Evolutionary conservation across 441 rosid genomes (phyloP).

Genomic region (Pelargonium cotyledonis): DNA sequence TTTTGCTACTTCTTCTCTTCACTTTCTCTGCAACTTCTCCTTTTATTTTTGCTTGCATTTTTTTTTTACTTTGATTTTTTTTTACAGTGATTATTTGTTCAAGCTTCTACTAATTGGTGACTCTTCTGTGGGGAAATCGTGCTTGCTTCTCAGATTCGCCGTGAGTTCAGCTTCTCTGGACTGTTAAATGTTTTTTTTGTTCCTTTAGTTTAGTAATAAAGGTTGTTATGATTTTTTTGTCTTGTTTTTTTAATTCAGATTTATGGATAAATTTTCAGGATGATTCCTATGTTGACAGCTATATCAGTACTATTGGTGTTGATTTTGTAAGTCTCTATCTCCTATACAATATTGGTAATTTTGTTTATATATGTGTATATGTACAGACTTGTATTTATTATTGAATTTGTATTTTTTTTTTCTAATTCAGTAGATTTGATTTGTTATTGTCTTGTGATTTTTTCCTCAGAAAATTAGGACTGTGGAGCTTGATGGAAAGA

Average conservation of each 20-base stretch:
- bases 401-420: not conserved
- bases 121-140: constrained; percentile 83
- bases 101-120: constrained; percentile 81
- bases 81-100: constrained; percentile 63
- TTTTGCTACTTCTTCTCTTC: not conserved
- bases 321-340: constrained; percentile 49
- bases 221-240: too few relatives aligned
- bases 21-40: not conserved
- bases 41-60: too few relatives aligned
- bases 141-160: constrained; percentile 76
- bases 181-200: not conserved
- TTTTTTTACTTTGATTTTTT: not conserved
- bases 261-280: constrained; percentile 35
- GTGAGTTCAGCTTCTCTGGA: constrained; percentile 33
- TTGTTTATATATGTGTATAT: too few relatives aligned
- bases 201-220: not conserved
- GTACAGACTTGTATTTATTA: too few relatives aligned
- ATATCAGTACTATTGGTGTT: constrained; percentile 84
- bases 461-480: constrained; percentile 69
- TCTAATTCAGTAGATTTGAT: not conserved
- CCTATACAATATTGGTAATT: too few relatives aligned
- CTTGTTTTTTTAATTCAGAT: not conserved
- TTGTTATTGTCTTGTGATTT: too few relatives aligned
- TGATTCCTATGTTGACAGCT: constrained; percentile 81
- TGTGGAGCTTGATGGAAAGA: constrained; percentile 79